Conservation (phyloP, 2,329 filamentous ascomycete species). For the Colletotrichum endophyticum region DNA sequence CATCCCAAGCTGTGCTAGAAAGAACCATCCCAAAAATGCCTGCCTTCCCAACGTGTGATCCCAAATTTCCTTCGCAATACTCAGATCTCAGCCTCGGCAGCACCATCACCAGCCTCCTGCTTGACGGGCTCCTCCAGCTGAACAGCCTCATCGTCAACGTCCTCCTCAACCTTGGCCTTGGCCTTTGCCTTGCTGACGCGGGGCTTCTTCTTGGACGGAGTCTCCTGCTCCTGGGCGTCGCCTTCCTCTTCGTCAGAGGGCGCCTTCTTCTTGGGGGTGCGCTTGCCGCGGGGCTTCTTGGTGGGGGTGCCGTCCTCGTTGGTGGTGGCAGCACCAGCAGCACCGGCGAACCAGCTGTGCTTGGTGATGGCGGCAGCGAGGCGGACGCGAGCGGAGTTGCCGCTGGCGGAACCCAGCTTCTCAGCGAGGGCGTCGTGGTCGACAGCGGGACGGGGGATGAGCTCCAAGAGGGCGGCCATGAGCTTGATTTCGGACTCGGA, state of each 20-base stretch:
- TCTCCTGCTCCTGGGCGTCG: background rate
- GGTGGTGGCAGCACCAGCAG: background rate
- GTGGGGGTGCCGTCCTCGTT: background rate
- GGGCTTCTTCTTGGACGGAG: constrained; percentile 6
- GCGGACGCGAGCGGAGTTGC: background rate
- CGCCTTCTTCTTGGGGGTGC: constrained; percentile 9
- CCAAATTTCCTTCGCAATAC: fast-evolving
- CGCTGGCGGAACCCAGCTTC: background rate
- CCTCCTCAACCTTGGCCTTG: background rate
- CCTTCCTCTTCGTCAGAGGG: background rate
- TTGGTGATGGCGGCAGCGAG: background rate
- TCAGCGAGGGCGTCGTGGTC: background rate
- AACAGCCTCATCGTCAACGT: background rate
- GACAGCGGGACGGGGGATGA: background rate
- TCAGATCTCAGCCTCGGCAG: background rate
- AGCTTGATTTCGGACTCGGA: constrained; percentile 7
- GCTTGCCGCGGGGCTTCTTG: background rate
- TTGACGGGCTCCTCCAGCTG: background rate
- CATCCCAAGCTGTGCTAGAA: background rate
- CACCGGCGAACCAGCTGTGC: background rate
- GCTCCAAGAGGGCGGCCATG: background rate
- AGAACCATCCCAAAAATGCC: background rate
- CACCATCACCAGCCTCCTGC: background rate
- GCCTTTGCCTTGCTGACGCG: background rate
- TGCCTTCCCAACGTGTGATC: background rate